phyloP scores from a whole-genome alignment of 345 rosid species.

The Durio zibethinus region DNA sequence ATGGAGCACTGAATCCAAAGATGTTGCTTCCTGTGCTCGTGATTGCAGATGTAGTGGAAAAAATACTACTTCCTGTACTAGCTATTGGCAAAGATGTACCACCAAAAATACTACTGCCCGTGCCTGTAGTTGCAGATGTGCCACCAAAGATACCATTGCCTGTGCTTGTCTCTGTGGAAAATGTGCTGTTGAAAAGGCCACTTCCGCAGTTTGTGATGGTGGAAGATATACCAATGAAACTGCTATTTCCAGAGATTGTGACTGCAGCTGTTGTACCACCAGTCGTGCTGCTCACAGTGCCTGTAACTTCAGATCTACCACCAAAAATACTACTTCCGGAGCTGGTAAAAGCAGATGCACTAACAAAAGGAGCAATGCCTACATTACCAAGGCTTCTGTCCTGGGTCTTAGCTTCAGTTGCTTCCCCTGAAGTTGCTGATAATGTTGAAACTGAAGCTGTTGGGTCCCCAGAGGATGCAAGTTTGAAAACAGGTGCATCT shows the following conservation, averaged over 20 bases:
- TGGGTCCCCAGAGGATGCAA: constrained; percentile 40
- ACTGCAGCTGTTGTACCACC: constrained; percentile 27
- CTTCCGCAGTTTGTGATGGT: constrained; percentile 33
- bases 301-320: constrained; percentile 19
- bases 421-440: constrained; percentile 26
- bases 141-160: constrained; percentile 21
- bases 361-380: constrained; percentile 33
- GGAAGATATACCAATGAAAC: constrained; percentile 33
- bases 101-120: constrained; percentile 35
- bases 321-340: constrained; percentile 25
- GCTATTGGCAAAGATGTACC: constrained; percentile 32
- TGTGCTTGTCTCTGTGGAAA: constrained; percentile 25
- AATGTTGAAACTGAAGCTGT: constrained; percentile 32
- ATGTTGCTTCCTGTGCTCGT: constrained; percentile 29
- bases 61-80: constrained; percentile 33
- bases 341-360: constrained; percentile 33
- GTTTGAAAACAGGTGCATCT: constrained; percentile 39
- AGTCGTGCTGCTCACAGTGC: constrained; percentile 28
- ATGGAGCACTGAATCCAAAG: constrained; percentile 49
- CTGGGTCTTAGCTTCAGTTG: constrained; percentile 42
- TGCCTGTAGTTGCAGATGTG: constrained; percentile 22
- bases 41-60: constrained; percentile 25
- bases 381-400: constrained; percentile 30
- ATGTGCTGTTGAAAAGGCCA: constrained; percentile 28
- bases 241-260: constrained; percentile 28